Evolutionary conservation across 2,329 filamentous ascomycete species (phyloP), one percentile per base, ranked within the genome.

Genomic region (Cyphellophora europaea): DNA sequence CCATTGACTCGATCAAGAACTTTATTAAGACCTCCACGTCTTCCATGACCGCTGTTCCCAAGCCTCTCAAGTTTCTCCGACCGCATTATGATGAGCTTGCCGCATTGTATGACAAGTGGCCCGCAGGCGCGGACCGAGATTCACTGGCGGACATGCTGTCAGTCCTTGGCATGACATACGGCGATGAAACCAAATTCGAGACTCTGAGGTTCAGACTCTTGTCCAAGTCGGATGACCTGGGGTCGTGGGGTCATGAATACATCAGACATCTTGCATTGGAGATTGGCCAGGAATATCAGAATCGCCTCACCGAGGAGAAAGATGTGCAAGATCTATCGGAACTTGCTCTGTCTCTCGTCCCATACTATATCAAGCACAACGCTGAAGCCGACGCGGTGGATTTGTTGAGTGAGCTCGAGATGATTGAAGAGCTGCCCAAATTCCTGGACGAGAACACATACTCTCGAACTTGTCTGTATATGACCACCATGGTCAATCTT

Each of bases 21-120:
- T 93, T 86, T 57, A 98, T 98, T 71, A 96, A 95, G 71, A 98
- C 91, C 37, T 94, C 91, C 41, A 98, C 91, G 48, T 96, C 88
- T 40, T 98, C 93, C 30, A 98, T 98, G 91, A 98, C 91, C 32
- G 91, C 91, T 41, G 91, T 98, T 43, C 91, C 93, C 15, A 98
- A 98, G 66, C 91, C 91, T 19, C 74, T 98, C 53, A 98, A 98
- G 65, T 98, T 98, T 61, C 75, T 98, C 45, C 78, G 91, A 67
- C 91, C 89, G 49, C 89, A 98, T 63, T 98, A 96, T 66, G 83
- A 93, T 63, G 78, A 82, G 38, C 71, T 98, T 55, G 82, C 82
- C 44, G 82, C 82, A 59, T 69, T 88, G 17, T 94, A 95, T 67
- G 88, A 93, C 41, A 75, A 81, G 58, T 98, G 93, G 91, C 73